phyloP scores from a whole-genome alignment of 495 filamentous ascomycete genomes.

The Terfezia claveryi region DNA sequence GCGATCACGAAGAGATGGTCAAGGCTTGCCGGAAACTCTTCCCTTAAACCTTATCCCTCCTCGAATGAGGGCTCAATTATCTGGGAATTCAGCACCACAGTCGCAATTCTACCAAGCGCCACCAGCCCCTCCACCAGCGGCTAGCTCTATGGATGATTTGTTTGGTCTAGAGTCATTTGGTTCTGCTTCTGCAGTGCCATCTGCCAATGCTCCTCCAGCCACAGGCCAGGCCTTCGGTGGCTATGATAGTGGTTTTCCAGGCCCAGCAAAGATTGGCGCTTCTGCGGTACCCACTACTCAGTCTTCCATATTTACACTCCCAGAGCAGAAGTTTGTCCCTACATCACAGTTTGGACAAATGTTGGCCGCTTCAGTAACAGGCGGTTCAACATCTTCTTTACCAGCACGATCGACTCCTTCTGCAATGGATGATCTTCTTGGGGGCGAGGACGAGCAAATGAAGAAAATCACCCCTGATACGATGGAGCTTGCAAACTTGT shows the following conservation, averaged over 20 bases:
- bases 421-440: conserved; percentile 63
- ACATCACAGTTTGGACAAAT: conserved; percentile 76
- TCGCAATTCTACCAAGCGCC: conserved; percentile 8
- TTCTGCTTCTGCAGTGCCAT: conserved; percentile 23
- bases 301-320: conserved; percentile 25
- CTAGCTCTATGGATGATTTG: conserved; percentile 44
- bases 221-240: conserved; percentile 39
- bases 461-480: conserved; percentile 75
- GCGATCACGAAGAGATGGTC: conserved; percentile 37
- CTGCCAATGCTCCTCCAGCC: conserved; percentile 26
- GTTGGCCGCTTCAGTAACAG: conserved; percentile 56
- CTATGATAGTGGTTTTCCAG: conserved; percentile 38
- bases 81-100: conserved; percentile 26
- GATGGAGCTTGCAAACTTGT: conserved; percentile 83
- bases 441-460: conserved; percentile 75
- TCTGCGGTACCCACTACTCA: conserved; percentile 28
- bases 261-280: not conserved
- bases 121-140: conserved; percentile 38
- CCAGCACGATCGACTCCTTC: conserved; percentile 16
- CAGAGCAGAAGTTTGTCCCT: conserved; percentile 73
- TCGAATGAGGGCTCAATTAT: conserved; percentile 38
- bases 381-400: conserved; percentile 37
- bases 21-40: conserved; percentile 44
- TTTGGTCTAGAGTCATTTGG: conserved; percentile 59
- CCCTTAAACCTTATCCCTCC: conserved; percentile 72